Conservation (phyloP, 306 rosid genomes). For the Sindora glabra region DNA sequence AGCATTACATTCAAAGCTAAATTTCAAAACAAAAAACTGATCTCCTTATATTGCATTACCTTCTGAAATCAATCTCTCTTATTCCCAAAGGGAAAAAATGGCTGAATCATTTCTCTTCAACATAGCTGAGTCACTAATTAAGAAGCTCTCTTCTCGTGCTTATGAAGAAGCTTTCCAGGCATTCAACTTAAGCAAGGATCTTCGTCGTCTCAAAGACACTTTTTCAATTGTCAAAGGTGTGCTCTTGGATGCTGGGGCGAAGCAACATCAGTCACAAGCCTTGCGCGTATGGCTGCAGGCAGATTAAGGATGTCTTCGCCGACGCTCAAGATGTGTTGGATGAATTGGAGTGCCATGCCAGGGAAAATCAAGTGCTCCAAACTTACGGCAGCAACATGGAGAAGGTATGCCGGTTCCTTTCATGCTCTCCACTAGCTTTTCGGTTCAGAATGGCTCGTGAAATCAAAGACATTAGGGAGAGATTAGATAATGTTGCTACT, state of each 20-base stretch:
- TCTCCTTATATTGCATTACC: too few relatives aligned
- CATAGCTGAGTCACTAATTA: background rate
- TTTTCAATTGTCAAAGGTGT: conserved; percentile 10
- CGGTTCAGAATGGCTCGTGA: too few relatives aligned
- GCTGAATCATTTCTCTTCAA: conserved; percentile 1
- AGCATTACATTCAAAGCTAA: too few relatives aligned
- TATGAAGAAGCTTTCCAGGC: conserved; percentile 6
- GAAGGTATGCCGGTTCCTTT: too few relatives aligned
- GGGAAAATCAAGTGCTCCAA: too few relatives aligned
- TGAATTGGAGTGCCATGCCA: too few relatives aligned
- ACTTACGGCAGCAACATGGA: too few relatives aligned
- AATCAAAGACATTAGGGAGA: background rate
- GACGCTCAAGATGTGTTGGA: too few relatives aligned
- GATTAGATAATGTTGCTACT: conserved; percentile 8
- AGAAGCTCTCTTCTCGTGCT: background rate
- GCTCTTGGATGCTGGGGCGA: conserved; percentile 24
- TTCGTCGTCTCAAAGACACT: background rate
- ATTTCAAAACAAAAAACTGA: too few relatives aligned
- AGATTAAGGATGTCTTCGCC: background rate
- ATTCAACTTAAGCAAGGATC: background rate
- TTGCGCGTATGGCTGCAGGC: conserved; percentile 1
- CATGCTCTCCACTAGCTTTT: too few relatives aligned
- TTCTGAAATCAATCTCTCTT: too few relatives aligned
- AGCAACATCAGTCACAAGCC: background rate
- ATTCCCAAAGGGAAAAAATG: too few relatives aligned